Conservation (phyloP, 2,329 filamentous ascomycete genomes). For the Chrysosphaeria jannelii region DNA sequence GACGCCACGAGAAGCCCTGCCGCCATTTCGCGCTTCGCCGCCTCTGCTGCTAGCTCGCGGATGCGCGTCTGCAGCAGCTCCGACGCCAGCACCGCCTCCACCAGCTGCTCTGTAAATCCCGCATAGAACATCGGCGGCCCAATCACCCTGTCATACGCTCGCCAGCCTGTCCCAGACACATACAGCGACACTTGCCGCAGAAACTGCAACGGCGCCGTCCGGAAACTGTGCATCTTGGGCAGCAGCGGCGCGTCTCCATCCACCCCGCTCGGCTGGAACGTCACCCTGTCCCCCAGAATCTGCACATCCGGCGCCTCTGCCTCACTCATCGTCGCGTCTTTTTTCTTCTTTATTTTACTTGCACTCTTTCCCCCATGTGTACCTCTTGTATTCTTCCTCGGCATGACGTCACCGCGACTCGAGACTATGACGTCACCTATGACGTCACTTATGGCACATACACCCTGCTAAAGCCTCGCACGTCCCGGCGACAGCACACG, state of each 20-base stretch:
- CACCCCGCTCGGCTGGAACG: slow-evolving; percentile 40
- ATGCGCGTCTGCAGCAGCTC: slow-evolving; percentile 49
- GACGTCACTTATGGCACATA: slow-evolving; percentile 44
- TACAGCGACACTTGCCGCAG: slow-evolving; percentile 81
- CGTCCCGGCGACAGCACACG: slow-evolving; percentile 72
- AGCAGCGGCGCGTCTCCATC: slow-evolving; percentile 32
- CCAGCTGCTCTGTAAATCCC: slow-evolving; percentile 82
- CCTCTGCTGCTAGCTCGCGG: slow-evolving; percentile 40
- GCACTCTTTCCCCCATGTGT: too few species aligned
- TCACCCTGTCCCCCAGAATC: slow-evolving; percentile 44
- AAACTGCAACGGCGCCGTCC: slow-evolving; percentile 42
- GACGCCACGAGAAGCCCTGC: slow-evolving; percentile 33
- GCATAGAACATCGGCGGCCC: slow-evolving; percentile 83
- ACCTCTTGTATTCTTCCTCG: too few species aligned
- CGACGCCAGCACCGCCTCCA: slow-evolving; percentile 41
- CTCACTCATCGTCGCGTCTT: slow-evolving; percentile 12
- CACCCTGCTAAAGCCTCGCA: slow-evolving; percentile 67
- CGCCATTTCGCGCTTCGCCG: slow-evolving; percentile 45
- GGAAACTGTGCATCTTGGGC: slow-evolving; percentile 66
- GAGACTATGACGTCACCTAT: slow-evolving; percentile 8
- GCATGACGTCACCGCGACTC: slow-evolving; percentile 9
- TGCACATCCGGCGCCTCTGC: slow-evolving; percentile 43
- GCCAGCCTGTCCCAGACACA: slow-evolving; percentile 81
- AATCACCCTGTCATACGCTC: slow-evolving; percentile 68
- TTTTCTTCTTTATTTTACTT: slow-evolving; percentile 4